These are phyloP conservation scores for Annona cherimola DNA, from an alignment of 164 flowering plant genomes.

Conservation along the genomic window DNA sequence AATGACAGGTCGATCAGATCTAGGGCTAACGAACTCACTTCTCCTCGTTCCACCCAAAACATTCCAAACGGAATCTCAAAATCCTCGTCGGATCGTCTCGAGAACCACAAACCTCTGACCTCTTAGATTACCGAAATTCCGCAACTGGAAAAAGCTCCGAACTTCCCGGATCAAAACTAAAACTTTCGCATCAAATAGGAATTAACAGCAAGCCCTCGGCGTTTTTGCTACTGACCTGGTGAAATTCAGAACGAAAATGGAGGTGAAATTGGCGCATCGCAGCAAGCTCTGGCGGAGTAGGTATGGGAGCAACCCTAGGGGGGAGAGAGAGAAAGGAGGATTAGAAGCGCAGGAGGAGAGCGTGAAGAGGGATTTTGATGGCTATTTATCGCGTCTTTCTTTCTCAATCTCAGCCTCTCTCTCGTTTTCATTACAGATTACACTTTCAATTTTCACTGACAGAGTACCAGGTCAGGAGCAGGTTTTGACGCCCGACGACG, in stretches of 20 bases:
- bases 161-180: conserved; percentile 1
- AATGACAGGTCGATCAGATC: not conserved
- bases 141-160: not conserved
- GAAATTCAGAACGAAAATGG: not conserved
- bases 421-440: not conserved
- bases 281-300: not conserved
- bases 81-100: not conserved
- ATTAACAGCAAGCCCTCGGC: not conserved
- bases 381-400: conserved; percentile 2
- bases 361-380: conserved; percentile 3
- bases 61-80: not conserved
- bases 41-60: not conserved
- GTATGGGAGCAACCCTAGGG: not conserved
- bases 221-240: not conserved
- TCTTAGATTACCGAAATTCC: no score
- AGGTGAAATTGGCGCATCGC: conserved; percentile 2
- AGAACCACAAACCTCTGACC: not conserved
- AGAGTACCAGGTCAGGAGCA: no score
- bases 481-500: conserved; percentile 6
- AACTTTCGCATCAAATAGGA: not conserved
- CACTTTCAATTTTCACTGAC: conserved; percentile 3
- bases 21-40: not conserved
- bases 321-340: conserved; percentile 1
- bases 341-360: not conserved
- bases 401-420: not conserved